A percentile compares a stretch with the other conserved stretches of the same genome.
These are phyloP conservation scores for Umbilicaria muhlenbergii DNA, from an alignment of 495 filamentous ascomycete species.

Conservation along the genomic window DNA sequence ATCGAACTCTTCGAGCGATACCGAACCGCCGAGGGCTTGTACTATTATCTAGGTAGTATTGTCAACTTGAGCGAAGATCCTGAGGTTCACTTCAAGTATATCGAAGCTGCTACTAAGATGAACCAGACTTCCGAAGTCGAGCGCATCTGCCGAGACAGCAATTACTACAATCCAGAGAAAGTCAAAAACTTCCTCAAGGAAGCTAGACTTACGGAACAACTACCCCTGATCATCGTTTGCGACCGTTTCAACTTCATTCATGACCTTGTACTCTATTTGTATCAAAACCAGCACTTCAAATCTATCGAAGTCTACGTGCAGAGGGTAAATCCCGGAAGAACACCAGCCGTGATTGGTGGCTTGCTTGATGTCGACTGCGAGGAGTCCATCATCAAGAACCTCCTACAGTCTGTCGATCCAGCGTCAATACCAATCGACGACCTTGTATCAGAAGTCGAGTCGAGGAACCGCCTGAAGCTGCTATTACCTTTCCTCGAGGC, in stretches of 20 bases:
- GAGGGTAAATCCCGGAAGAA: constrained; percentile 86
- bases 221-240: constrained; percentile 96
- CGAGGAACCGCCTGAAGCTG: constrained; percentile 87
- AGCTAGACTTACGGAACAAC: constrained; percentile 76
- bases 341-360: constrained; percentile 86
- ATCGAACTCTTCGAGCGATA: constrained; percentile 96
- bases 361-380: constrained; percentile 97
- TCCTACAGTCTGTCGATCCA: constrained; percentile 77
- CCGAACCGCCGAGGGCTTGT: constrained; percentile 88
- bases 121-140: constrained; percentile 88
- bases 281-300: constrained; percentile 98
- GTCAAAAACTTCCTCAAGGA: constrained; percentile 99
- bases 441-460: constrained; percentile 88
- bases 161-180: constrained; percentile 87
- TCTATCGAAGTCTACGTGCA: constrained; percentile 99
- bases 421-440: constrained; percentile 86
- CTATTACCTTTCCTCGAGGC: constrained; percentile 93
- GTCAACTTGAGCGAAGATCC: constrained; percentile 92
- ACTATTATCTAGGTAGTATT: constrained; percentile 94
- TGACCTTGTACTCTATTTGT: constrained; percentile 91
- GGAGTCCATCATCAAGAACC: constrained; percentile 84
- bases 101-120: constrained; percentile 89
- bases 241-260: constrained; percentile 98
- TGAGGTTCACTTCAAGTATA: constrained; percentile 98
- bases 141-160: constrained; percentile 91